Base-by-base conservation (phyloP, 75 land plant genomes). In the Isoetes taiwanensis region DNA sequence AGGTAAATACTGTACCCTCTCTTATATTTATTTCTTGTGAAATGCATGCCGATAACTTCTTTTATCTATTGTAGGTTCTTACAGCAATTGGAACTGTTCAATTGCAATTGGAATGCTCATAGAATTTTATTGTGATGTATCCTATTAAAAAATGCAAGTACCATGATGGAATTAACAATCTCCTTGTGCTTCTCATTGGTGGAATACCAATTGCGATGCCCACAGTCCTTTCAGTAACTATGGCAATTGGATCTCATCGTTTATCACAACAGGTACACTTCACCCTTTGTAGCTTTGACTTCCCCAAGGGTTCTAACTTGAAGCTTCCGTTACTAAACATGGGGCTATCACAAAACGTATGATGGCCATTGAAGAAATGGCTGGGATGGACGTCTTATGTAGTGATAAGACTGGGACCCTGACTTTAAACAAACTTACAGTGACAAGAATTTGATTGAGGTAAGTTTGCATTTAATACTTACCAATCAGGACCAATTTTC, bases 331-430 rank as follows among this genome's bases (percentile, higher is more conserved):
- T 19, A 29, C 24, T 62, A 3, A 19, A 30, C 90, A 87, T 64
- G 94, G 94, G 3, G 94, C 94, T 64, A 87, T 87, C 71, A 87
- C 94, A 34, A 87, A 87, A 65, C 75, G 94, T 43, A 84, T 87
- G 94, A 87, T 90, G 20, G 94, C 94, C 33, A 87, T 87, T 62
- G 94, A 87, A 58, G 94, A 87, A 52, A 87, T 87, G 94, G 90
- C 90, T 1, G 90, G 94, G 6, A 86, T 83, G 88, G 88, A 83
- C 64, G 88, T 86, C 5, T 59, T 83, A 3, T 86, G 91, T 66
- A 83, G 90, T 66, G 90, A 84, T 57, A 87, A 84, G 59, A 84
- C 94, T 1, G 90, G 87, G 1, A 86, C 87, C 16, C 77, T 82
- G 53, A 86, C 90, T 31, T 69, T 85, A 55, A 83, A 83, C 78